These are phyloP conservation scores for Paramecium caudatum DNA, from an alignment of 73 alveolate genomes.

Conservation along the genomic window DNA sequence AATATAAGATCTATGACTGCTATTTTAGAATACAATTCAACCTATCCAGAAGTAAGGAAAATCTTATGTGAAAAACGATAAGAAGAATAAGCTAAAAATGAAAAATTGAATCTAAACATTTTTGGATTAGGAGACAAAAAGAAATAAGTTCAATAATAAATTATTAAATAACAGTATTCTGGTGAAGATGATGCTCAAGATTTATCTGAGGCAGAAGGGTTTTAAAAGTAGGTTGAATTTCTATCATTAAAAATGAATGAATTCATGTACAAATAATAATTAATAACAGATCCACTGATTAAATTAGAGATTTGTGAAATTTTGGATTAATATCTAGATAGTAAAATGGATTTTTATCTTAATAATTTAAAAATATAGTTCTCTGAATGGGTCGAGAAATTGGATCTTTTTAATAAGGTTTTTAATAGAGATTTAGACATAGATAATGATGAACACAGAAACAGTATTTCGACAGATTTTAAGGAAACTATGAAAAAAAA, in stretches of 20 bases:
- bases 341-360: constrained; percentile 64
- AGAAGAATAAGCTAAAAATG: constrained; percentile 63
- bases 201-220: constrained; percentile 49
- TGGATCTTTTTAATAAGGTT: background rate
- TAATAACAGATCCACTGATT: constrained; percentile 40
- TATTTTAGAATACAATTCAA: constrained; percentile 66
- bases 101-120: constrained; percentile 36
- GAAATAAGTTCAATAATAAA: constrained; percentile 38
- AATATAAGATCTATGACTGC: constrained; percentile 42
- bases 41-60: constrained; percentile 75
- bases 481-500: background rate
- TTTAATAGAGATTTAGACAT: constrained; percentile 34
- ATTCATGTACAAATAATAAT: constrained; percentile 50
- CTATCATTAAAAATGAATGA: constrained; percentile 45
- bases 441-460: background rate
- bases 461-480: constrained; percentile 5
- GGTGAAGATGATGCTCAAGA: constrained; percentile 67
- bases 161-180: background rate
- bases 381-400: constrained; percentile 47
- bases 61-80: constrained; percentile 32
- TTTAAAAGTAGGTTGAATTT: constrained; percentile 45
- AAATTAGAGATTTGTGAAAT: constrained; percentile 74
- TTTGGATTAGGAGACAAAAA: constrained; percentile 58
- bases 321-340: constrained; percentile 50
- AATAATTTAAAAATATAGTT: constrained; percentile 58